Evolutionary conservation across 257 asterid species (phyloP).

Genomic region (Jasminum sambac): DNA sequence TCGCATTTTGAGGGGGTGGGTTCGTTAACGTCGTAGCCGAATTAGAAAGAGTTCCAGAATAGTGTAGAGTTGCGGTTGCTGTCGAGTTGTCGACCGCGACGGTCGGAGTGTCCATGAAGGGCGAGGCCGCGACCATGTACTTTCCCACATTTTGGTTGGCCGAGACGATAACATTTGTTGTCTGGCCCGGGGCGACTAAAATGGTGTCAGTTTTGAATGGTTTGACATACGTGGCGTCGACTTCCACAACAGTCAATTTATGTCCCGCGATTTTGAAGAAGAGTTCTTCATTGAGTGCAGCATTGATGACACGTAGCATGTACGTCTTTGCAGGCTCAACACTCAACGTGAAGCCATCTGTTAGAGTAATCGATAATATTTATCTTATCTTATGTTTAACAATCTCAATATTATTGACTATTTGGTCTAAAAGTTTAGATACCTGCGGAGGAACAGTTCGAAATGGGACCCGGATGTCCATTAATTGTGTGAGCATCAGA

Average conservation of each 20-base stretch:
- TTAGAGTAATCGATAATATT: background rate
- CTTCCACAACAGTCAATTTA: conserved; percentile 57
- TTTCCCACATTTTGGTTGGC: conserved; percentile 39
- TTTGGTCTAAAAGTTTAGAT: background rate
- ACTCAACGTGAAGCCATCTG: conserved; percentile 42
- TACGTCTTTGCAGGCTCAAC: conserved; percentile 57
- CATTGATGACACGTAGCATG: conserved; percentile 61
- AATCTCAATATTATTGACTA: background rate
- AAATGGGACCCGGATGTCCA: conserved; percentile 55
- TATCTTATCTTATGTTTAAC: background rate
- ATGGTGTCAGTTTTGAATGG: conserved; percentile 56
- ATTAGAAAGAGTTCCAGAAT: conserved; percentile 48
- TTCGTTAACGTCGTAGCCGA: conserved; percentile 35
- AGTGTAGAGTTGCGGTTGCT: conserved; percentile 63
- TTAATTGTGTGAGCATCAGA: conserved; percentile 80
- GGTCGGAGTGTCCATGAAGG: conserved; percentile 56
- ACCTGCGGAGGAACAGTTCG: conserved; percentile 44
- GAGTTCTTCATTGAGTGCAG: conserved; percentile 70
- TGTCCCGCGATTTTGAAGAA: conserved; percentile 71
- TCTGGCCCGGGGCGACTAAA: conserved; percentile 65
- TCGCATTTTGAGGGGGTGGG: conserved; percentile 54
- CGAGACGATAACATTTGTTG: conserved; percentile 46
- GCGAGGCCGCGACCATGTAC: conserved; percentile 50
- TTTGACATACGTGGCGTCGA: conserved; percentile 61
- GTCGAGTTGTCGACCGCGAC: conserved; percentile 57